Percentiles rank a stretch among this genome's conserved stretches.
Evolutionary conservation across 257 asterid genomes (phyloP).

Genomic region (Hygrophila difformis): DNA sequence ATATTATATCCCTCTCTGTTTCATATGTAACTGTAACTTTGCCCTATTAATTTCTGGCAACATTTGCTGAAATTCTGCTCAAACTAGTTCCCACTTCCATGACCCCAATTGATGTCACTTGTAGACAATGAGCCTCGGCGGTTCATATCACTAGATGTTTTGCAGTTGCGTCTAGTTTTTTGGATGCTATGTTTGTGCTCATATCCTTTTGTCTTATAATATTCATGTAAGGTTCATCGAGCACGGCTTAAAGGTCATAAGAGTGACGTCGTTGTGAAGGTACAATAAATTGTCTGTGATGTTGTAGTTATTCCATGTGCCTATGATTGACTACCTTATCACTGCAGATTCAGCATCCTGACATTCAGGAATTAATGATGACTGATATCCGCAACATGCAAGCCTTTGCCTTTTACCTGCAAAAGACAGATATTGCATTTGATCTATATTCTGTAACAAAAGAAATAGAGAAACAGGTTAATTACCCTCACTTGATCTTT

Average conservation of each 20-base stretch:
- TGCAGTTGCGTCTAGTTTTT: too few species aligned
- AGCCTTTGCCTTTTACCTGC: constrained; percentile 91
- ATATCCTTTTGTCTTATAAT: neutral
- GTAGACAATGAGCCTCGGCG: too few species aligned
- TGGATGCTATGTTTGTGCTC: neutral
- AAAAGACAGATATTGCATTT: constrained; percentile 87
- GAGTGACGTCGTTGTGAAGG: constrained; percentile 89
- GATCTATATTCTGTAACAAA: constrained; percentile 86
- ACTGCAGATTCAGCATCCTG: constrained; percentile 90
- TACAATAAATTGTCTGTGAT: constrained; percentile 19
- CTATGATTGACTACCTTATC: constrained; percentile 16
- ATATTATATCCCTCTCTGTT: too few species aligned
- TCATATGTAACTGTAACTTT: too few species aligned
- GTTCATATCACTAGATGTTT: too few species aligned
- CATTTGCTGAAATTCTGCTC: too few species aligned
- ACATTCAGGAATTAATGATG: constrained; percentile 92
- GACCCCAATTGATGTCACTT: too few species aligned
- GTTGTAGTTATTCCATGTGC: constrained; percentile 7
- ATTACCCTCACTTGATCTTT: too few species aligned
- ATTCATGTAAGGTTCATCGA: constrained; percentile 67
- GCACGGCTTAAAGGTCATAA: constrained; percentile 79
- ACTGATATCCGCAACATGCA: constrained; percentile 91
- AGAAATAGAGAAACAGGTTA: constrained; percentile 98
- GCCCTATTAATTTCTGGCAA: too few species aligned
- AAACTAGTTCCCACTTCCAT: too few species aligned